Evolutionary conservation across 2,329 filamentous ascomycete genomes (phyloP).

Genomic region (Calonectria henricotiae): DNA sequence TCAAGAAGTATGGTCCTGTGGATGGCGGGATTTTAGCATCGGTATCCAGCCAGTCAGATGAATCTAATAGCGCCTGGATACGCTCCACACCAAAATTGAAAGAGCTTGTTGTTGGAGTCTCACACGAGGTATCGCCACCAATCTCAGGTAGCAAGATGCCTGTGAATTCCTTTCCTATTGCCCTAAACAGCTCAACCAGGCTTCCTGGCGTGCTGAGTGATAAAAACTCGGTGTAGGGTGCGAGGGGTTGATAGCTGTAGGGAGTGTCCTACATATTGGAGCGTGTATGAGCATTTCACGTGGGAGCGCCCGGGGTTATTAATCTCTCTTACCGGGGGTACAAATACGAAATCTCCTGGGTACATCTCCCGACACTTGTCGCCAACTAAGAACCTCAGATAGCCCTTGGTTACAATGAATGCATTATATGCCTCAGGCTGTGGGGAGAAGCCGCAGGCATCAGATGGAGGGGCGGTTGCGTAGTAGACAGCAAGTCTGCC

Average conservation of each 20-base stretch:
- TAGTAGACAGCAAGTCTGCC: not conserved
- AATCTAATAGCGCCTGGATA: not conserved
- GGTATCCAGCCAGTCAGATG: slow-evolving; percentile 16
- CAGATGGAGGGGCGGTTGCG: not conserved
- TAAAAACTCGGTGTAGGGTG: slow-evolving; percentile 23
- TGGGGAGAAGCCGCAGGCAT: slow-evolving; percentile 2
- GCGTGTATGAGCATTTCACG: not conserved
- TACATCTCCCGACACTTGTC: slow-evolving; percentile 13
- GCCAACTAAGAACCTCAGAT: slow-evolving; percentile 1
- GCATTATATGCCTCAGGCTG: slow-evolving; percentile 24
- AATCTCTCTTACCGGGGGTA: slow-evolving; percentile 24
- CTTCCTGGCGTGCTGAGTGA: slow-evolving; percentile 5
- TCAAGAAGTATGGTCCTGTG: slow-evolving; percentile 17
- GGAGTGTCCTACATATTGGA: not conserved
- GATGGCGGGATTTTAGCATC: not conserved
- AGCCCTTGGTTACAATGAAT: slow-evolving; percentile 22
- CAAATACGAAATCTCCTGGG: slow-evolving; percentile 26
- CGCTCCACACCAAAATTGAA: not conserved
- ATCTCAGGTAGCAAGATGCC: not conserved
- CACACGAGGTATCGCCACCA: not conserved
- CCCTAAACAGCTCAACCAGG: slow-evolving; percentile 1
- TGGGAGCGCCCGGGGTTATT: not conserved
- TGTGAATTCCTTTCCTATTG: not conserved
- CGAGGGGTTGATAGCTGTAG: slow-evolving; percentile 27
- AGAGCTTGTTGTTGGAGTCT: not conserved